A percentile compares a stretch with the other conserved stretches of the same genome.
Conservation (phyloP, 306 rosid species). For the Myrica gale region DNA sequence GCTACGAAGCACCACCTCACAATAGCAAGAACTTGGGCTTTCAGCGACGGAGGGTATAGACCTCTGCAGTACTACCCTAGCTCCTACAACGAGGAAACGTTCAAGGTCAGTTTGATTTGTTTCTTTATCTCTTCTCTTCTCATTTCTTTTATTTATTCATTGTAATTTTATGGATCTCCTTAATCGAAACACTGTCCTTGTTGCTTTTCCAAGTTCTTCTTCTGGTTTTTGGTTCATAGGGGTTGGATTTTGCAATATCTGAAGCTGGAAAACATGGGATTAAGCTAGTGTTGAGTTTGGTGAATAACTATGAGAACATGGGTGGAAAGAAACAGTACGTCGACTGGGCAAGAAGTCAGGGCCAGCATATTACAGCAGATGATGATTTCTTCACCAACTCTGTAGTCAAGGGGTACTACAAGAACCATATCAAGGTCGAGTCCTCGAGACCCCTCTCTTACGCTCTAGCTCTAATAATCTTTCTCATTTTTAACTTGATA, state of each 20-base stretch:
- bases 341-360: conserved; percentile 83
- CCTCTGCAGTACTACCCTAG: conserved; percentile 86
- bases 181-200: not conserved
- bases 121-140: not conserved
- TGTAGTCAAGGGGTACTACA: conserved; percentile 62
- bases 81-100: conserved; percentile 70
- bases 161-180: not conserved
- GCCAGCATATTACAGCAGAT: conserved; percentile 64
- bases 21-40: conserved; percentile 88
- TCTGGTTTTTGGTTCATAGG: conserved; percentile 38
- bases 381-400: conserved; percentile 83
- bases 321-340: conserved; percentile 95
- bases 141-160: not conserved
- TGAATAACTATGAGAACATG: conserved; percentile 62
- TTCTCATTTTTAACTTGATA: not conserved
- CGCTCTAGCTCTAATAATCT: not conserved
- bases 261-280: conserved; percentile 76
- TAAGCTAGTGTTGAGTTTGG: conserved; percentile 77
- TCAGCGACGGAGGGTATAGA: conserved; percentile 73
- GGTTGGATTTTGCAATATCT: conserved; percentile 70
- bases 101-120: conserved; percentile 47
- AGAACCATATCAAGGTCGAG: conserved; percentile 75
- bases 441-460: not conserved
- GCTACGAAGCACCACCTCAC: conserved; percentile 62
- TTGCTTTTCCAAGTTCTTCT: not conserved